Percentiles rank a stretch among this genome's conserved stretches.
Evolutionary conservation across 1,139 yeast species (phyloP).

Genomic region (Taphrina wiesneri): DNA sequence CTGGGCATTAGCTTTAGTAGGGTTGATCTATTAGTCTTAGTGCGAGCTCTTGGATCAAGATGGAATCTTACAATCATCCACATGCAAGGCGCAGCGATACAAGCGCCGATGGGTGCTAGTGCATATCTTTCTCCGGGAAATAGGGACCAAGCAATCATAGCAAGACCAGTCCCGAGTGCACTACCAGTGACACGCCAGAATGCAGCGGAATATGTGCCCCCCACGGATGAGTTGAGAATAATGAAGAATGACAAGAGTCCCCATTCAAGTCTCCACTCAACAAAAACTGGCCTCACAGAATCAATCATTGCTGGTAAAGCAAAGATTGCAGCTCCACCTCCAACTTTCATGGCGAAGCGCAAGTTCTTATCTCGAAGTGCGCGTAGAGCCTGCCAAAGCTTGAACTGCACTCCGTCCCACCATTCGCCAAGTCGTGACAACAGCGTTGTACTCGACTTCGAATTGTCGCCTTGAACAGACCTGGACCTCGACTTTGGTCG

Average conservation of each 20-base stretch:
- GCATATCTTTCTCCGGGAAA: conserved; percentile 61
- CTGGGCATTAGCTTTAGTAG: conserved; percentile 41
- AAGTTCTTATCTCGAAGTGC: conserved; percentile 62
- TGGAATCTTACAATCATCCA: conserved; percentile 64
- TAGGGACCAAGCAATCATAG: conserved; percentile 59
- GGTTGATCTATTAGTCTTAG: conserved; percentile 47
- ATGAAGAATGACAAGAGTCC: conserved; percentile 75
- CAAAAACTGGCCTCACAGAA: conserved; percentile 56
- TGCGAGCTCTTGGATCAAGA: background rate
- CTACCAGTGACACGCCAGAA: conserved; percentile 77
- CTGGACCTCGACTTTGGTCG: background rate
- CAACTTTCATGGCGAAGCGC: conserved; percentile 77
- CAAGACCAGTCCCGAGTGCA: conserved; percentile 65
- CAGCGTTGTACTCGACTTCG: background rate
- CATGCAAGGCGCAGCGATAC: conserved; percentile 65
- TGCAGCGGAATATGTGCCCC: conserved; percentile 74
- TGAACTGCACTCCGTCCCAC: conserved; percentile 4
- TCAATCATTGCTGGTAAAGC: conserved; percentile 70
- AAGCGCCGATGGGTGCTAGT: conserved; percentile 60
- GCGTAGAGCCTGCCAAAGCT: conserved; percentile 52
- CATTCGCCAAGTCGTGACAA: background rate
- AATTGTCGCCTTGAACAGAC: background rate
- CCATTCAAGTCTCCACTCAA: conserved; percentile 81
- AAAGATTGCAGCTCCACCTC: conserved; percentile 68
- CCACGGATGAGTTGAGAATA: conserved; percentile 83